Base-by-base conservation (phyloP, 1,284 basidiomycete species). In the Cutaneotrichosporon cavernicola region DNA sequence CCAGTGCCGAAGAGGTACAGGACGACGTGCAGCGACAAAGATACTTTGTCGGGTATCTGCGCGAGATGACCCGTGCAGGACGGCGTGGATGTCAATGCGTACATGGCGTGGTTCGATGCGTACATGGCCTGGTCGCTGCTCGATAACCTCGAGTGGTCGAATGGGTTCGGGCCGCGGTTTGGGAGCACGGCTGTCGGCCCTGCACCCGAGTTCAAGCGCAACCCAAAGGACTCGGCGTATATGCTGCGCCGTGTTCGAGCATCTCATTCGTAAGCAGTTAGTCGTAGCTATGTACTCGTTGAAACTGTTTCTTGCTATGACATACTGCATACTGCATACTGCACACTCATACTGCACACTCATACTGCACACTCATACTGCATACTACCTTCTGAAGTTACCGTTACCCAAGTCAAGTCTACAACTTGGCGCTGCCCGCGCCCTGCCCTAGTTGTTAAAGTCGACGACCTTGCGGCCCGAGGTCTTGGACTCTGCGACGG, bases 401-500 rank as follows among this genome's bases (percentile, higher is more conserved):
- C 43, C 18, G 43, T n/a, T 46, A 46, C 43, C 43, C 43, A 46
- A n/a, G 7, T n/a, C 38, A 26, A 26, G 26, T 26, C 2, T 46
- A 46, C 43, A 46, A n/a, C 43, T 46, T 5, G 14, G 18, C 43
- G 38, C 13, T 11, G 6, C 38, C 10, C 5, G n/a, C 11, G 9
- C 43, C 43, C 18, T 30, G 13, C 26, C 40, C 58, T 60, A 60
- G 8, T 76, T 90, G 9, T 89, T 52, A 36, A 59, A 68, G 49
- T 65, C 62, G 43, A 68, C 52, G 26, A 68, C 66, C 60, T 63
- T 61, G 43, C 66, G 56, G 16, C 66, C 66, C 47, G 59, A 59
- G 21, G 66, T 61, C 51, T 38, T 56, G 58, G 60, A 60, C 18
- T 30, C 53, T 21, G 64, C 61, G 52, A 65, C 64, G 40, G 58